These are phyloP conservation scores for Aureobasidium sp. DNA, from an alignment of 2,329 filamentous ascomycete genomes.

Conservation along the genomic window DNA sequence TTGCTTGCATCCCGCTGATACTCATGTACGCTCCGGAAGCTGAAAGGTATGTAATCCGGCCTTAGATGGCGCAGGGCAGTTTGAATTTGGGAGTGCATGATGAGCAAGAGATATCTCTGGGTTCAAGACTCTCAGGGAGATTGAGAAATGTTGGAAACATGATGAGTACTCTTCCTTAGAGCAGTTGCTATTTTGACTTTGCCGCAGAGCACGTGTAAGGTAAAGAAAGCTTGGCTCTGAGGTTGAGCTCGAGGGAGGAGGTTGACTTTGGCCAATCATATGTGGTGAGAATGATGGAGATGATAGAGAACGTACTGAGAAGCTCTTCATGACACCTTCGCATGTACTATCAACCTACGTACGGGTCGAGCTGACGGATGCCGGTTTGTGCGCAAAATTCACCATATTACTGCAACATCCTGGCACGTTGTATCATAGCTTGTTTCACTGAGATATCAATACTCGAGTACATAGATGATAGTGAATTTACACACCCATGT, in stretches of 20 bases:
- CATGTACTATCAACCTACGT: too few species aligned
- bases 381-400: too few species aligned
- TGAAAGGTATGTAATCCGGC: not conserved
- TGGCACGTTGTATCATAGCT: too few species aligned
- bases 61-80: not conserved
- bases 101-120: not conserved
- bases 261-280: not conserved
- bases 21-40: not conserved
- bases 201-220: not conserved
- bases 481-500: too few species aligned
- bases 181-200: not conserved
- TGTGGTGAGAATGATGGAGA: not conserved
- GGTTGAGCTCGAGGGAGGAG: not conserved
- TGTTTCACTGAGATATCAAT: too few species aligned
- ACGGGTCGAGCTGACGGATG: too few species aligned
- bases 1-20: not conserved
- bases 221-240: not conserved
- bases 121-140: too few species aligned
- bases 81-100: not conserved
- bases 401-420: too few species aligned
- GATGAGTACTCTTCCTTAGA: not conserved
- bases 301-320: not conserved
- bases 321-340: too few species aligned
- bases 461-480: too few species aligned
- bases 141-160: not conserved